Base-by-base conservation (phyloP, 1,284 basidiomycete genomes). In the Apiotrichum sp. region DNA sequence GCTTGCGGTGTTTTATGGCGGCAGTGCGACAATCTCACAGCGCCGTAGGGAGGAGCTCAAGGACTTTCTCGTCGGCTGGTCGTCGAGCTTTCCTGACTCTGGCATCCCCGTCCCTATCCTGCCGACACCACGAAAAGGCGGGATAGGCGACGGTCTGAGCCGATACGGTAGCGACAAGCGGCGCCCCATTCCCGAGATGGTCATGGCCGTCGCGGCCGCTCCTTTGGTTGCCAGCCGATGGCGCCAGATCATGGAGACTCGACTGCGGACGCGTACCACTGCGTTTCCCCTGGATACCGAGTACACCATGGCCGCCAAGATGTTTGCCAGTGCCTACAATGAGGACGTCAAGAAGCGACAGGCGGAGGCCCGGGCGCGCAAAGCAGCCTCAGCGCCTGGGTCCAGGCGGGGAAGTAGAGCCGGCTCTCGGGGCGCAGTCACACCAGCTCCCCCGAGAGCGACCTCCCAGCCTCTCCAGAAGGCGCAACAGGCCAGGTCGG, bases 161-260 rank as follows among this genome's bases (percentile, higher is more conserved):
- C 61, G 58, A 4, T 62, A 53, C 9, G 50, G 41, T 2, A 57
- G 59, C 38, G 68, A 70, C 45, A 45, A 48, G n/a, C 58, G 67
- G 9, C 61, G 69, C 36, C 39, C 58, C 1, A 63, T 72, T 5
- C 70, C 70, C 1, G 62, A 65, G 22, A 34, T 16, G 9, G 61
- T 60, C 14, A 66, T 70, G 55, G 62, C 63, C 2, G 58, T 56
- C 5, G 58, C 61, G 1, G 59, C 59, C 3, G 65, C 58, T 3
- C 59, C 62, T 0, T 44, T 63, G 9, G 55, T 72, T 1, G 61
- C 64, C 1, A 39, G 47, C 3, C 44, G 68, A 40, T 72, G 70
- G 70, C 51, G 49, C 10, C 45, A 38, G 9, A 58, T 71, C 45
- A 53, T 61, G 29, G 41, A 49, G 9, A 56, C 62, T 1, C 52